Percentiles rank a stretch among this genome's conserved stretches.
phyloP scores from a whole-genome alignment of 306 rosid genomes.

The Ziziphus jujuba region DNA sequence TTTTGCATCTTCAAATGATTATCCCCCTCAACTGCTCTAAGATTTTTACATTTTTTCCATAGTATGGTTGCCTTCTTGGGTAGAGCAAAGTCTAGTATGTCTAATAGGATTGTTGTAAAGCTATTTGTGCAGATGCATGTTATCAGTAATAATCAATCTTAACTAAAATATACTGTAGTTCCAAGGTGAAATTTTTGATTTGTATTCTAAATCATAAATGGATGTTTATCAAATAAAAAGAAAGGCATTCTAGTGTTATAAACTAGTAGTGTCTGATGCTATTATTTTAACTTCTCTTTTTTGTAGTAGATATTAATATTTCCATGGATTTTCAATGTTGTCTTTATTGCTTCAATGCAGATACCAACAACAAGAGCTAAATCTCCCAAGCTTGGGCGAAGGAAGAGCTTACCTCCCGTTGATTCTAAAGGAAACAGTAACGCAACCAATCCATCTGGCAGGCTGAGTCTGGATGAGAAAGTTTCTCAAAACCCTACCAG shows the following conservation, averaged over 20 bases:
- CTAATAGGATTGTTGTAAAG: too few relatives aligned
- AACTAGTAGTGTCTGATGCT: background rate
- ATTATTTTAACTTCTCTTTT: background rate
- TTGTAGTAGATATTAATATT: background rate
- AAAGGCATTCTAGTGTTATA: background rate
- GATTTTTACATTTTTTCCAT: too few relatives aligned
- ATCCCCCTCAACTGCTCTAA: too few relatives aligned
- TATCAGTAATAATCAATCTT: too few relatives aligned
- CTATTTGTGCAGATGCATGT: too few relatives aligned
- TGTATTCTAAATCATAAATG: too few relatives aligned
- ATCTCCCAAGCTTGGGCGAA: constrained; percentile 98
- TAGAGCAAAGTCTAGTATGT: too few relatives aligned
- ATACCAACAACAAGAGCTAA: constrained; percentile 96
- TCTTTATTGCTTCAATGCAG: constrained; percentile 44
- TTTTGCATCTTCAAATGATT: too few relatives aligned
- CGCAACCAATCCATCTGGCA: constrained; percentile 41
- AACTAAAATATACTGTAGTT: too few relatives aligned
- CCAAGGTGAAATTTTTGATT: too few relatives aligned
- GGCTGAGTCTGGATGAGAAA: constrained; percentile 76
- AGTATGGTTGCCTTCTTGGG: too few relatives aligned
- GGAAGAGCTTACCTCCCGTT: constrained; percentile 49
- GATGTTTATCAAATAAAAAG: too few relatives aligned
- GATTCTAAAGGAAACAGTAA: constrained; percentile 53
- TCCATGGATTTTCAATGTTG: background rate
- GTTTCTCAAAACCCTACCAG: constrained; percentile 47